Evolutionary conservation across 1,284 basidiomycete species (phyloP).

Genomic region (Singerocomus rubriflavus): DNA sequence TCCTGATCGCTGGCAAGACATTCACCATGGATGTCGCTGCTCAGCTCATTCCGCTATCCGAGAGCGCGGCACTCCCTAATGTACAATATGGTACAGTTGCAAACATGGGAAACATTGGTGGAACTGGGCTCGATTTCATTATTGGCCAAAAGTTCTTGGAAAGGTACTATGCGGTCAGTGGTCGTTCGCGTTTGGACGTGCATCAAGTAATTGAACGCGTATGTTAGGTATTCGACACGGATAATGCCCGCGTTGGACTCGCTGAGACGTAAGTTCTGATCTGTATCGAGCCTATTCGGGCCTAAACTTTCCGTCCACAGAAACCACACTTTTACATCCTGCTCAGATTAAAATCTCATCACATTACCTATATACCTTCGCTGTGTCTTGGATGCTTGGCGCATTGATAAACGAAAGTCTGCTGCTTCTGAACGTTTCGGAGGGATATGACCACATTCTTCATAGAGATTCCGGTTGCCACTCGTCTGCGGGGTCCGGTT

Average conservation of each 20-base stretch:
- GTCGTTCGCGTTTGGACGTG: not conserved
- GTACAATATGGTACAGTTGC: slow-evolving; percentile 18
- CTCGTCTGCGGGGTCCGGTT: not conserved
- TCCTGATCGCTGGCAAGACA: slow-evolving; percentile 14
- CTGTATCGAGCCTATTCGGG: not conserved
- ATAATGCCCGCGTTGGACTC: slow-evolving; percentile 20
- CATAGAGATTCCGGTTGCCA: not conserved
- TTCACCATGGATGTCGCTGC: slow-evolving; percentile 13
- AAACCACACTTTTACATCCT: slow-evolving; percentile 9
- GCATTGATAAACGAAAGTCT: no score
- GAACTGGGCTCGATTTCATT: slow-evolving; percentile 21
- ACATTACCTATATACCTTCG: no score
- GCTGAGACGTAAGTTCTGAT: slow-evolving; percentile 22
- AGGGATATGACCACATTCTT: not conserved
- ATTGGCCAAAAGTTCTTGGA: slow-evolving; percentile 28
- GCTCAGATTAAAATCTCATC: not conserved
- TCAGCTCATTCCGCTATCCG: slow-evolving; percentile 21
- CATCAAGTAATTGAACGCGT: not conserved
- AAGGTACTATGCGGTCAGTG: slow-evolving; percentile 24
- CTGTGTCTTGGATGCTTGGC: no score
- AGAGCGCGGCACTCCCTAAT: slow-evolving; percentile 11
- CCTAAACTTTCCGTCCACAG: slow-evolving; percentile 4
- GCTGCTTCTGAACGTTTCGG: no score
- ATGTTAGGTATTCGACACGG: slow-evolving; percentile 23
- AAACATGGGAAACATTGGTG: slow-evolving; percentile 6